Conservation (phyloP, 2,329 filamentous ascomycete genomes). For the Venturiaceae sp. region DNA sequence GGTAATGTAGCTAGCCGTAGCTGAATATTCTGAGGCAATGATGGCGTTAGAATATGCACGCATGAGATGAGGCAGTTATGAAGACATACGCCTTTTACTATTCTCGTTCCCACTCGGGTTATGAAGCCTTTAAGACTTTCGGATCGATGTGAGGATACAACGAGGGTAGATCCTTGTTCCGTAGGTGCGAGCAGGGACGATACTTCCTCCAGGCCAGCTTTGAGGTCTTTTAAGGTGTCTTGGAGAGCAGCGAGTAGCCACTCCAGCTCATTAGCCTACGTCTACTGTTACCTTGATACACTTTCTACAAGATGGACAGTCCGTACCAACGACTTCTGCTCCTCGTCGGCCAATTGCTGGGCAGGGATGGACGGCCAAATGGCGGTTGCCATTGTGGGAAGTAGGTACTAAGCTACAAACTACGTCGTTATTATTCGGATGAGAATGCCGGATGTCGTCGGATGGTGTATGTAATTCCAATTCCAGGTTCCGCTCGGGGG, state of each 20-base stretch:
- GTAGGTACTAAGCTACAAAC: neutral
- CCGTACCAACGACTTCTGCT: conserved; percentile 41
- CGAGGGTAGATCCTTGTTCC: conserved; percentile 79
- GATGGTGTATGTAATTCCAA: neutral
- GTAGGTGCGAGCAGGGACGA: conserved; percentile 75
- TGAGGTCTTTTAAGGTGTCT: conserved; percentile 50
- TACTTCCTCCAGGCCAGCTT: conserved; percentile 76
- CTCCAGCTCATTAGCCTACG: conserved; percentile 46
- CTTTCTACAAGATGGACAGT: neutral
- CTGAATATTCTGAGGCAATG: conserved; percentile 52
- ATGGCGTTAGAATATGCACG: neutral
- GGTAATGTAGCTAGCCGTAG: conserved; percentile 64
- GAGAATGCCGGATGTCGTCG: neutral
- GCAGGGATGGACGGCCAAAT: conserved; percentile 49
- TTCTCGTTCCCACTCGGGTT: conserved; percentile 79
- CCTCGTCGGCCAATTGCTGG: conserved; percentile 40
- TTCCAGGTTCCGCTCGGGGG: neutral
- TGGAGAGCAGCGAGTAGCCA: conserved; percentile 55
- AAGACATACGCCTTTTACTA: conserved; percentile 73
- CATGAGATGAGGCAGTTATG: neutral
- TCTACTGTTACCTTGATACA: neutral
- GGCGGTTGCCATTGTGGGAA: conserved; percentile 45
- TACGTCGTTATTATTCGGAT: too few species aligned
- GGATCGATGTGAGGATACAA: conserved; percentile 75
- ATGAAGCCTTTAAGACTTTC: conserved; percentile 89